Base-by-base conservation (phyloP, 2,329 filamentous ascomycete species). In the Aureobasidium sp. region DNA sequence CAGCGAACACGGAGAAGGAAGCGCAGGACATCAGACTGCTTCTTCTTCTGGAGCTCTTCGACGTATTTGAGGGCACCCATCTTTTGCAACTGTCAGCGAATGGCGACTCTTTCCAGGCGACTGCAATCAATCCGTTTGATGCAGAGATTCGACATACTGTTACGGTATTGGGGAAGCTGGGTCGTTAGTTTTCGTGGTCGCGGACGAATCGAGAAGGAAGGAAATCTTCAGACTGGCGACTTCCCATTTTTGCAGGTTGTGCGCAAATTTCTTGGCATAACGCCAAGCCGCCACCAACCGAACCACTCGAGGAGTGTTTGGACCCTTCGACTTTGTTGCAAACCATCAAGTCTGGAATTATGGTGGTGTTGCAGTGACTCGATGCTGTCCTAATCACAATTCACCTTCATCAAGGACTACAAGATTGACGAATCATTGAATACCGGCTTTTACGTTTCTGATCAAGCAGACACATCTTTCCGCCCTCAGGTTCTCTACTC, bases 41-140 rank as follows among this genome's bases (percentile, higher is more conserved):
- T 99, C 91, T 96, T 97, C 91, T 99, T 97, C 82, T 97, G 91
- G 85, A 99, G 89, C 87, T 99, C 94, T 88, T 99, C 95, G 83
- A 99, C 91, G 85, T 96, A 99, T 85, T 99, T 99, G 82, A 97
- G 91, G 85, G 93, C 93, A 90, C 94, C 94, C 94, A 97, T 97
- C 86, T 93, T 67, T 58, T 32, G 27, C 27, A n/a, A 21, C n/a
- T 53, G 59, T 61, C 59, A 61, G 59, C 59, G 21, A 45, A 6
- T 25, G 8, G 59, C 8, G 37, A 47, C 48, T 53, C 39, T 36
- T 36, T 45, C 36, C 37, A 42, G 59, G n/a, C 21, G 9, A 11
- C 37, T 54, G 50, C 50, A 14, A 42, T 49, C 34, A 21, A 29
- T 29, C 11, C 32, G n/a, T 49, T 60, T 32, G 34, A 36, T 61